Evolutionary conservation across 2,329 filamentous ascomycete genomes (phyloP), one percentile per base, ranked within the genome.

Genomic region (Fusarium ambrosium): DNA sequence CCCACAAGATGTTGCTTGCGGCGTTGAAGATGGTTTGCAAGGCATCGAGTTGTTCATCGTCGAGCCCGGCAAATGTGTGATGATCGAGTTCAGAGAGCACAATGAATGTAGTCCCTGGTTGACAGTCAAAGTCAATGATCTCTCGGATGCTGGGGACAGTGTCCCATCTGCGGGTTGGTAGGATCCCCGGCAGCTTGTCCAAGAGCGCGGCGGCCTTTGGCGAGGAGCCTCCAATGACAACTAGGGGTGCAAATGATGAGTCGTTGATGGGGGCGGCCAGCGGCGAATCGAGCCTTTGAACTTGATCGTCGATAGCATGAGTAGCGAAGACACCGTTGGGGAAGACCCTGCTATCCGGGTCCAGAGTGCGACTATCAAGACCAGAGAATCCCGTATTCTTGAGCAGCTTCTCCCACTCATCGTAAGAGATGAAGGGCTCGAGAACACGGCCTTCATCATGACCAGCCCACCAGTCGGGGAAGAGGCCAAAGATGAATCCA

Each of bases 391-490:
- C 61, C 6, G 43, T 53, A 10, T 51, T 22, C 27, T 14, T 22
- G 6, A 64, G 45, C 48, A 64, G 16, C 11, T 37, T 20, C 10
- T 63, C 22, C 61, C 61, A 63, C 18, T 13, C 48, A 4, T 48
- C 62, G 8, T 24, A 18, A 18, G 22, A 56, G n/a, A 43, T 22
- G 51, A 27, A n/a, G 29, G 59, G 39, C 14, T 41, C 45, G 9
- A 62, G 41, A n/a, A 16, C 48, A 20, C 59, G 22, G n/a, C 4
- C 27, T 32, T 64, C 60, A 24, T 68, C 39, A 11, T 45, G 36
- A 4, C 65, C 65, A 3, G 58, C 37, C 65, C 65, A 66, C 62
- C 66, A 65, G 3, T 63, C 66, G 7, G 48, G 48, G 6, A 68
- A 39, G 4, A 27, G 16, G 18, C 63, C 59, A 43, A 68, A 64